Evolutionary conservation across 345 rosid species (phyloP).

Genomic region (Gossypium rotundifolium): DNA sequence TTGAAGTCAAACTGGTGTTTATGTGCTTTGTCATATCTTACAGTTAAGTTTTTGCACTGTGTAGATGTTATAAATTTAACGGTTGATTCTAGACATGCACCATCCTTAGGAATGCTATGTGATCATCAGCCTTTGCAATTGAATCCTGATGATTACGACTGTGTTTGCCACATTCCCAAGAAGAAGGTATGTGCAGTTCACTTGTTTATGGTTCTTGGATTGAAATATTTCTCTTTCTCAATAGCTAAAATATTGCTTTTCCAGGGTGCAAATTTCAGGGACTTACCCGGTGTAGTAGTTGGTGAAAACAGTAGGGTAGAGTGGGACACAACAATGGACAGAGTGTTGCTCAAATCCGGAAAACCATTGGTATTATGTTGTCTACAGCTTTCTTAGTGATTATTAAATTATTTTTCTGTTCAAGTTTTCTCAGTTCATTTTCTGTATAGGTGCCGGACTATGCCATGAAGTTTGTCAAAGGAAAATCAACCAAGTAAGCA

Average conservation of each 20-base stretch:
- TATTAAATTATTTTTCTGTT: neutral
- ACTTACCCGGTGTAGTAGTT: constrained; percentile 1
- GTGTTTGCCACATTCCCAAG: constrained; percentile 45
- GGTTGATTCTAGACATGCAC: neutral
- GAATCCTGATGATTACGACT: constrained; percentile 43
- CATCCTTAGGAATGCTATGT: constrained; percentile 14
- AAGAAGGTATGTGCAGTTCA: constrained; percentile 28
- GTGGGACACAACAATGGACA: constrained; percentile 6
- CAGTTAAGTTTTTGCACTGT: neutral
- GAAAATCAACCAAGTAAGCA: constrained; percentile 27
- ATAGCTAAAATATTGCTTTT: neutral
- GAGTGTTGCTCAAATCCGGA: constrained; percentile 1
- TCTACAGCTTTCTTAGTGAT: neutral
- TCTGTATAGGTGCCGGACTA: constrained; percentile 39
- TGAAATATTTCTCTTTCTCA: neutral
- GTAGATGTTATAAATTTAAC: neutral
- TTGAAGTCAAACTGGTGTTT: neutral
- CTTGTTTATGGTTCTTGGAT: neutral
- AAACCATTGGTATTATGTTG: constrained; percentile 13
- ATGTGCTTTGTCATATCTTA: neutral
- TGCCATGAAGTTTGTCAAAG: constrained; percentile 37
- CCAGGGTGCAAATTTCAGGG: constrained; percentile 8
- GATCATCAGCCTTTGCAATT: constrained; percentile 39
- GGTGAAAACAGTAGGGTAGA: neutral
- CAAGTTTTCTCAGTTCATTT: neutral